Evolutionary conservation across 495 filamentous ascomycete genomes (phyloP).

Genomic region (Haplographium delicatum): DNA sequence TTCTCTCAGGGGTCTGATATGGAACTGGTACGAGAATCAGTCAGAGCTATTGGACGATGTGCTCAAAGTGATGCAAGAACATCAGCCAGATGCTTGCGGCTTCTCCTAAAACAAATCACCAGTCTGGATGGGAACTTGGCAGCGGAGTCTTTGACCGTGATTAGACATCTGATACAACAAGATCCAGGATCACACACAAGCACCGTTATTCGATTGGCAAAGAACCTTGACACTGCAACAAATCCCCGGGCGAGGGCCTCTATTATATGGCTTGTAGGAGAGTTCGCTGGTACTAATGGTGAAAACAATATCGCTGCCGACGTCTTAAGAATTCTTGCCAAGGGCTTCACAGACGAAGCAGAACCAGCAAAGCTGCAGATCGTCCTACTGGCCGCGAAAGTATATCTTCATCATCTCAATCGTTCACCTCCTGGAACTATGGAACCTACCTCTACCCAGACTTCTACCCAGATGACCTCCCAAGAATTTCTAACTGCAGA

Average conservation of each 20-base stretch:
- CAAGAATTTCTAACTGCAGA: no score
- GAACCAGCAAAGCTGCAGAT: slow-evolving; percentile 88
- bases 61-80: slow-evolving; percentile 70
- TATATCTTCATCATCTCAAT: slow-evolving; percentile 86
- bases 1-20: slow-evolving; percentile 75
- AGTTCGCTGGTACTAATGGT: slow-evolving; percentile 74
- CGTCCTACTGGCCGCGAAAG: slow-evolving; percentile 85
- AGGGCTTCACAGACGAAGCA: slow-evolving; percentile 75
- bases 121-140: slow-evolving; percentile 80
- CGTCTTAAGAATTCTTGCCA: slow-evolving; percentile 82
- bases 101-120: slow-evolving; percentile 79
- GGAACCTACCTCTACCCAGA: slow-evolving; percentile 4
- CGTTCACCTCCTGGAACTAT: slow-evolving; percentile 46
- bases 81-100: slow-evolving; percentile 67
- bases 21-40: slow-evolving; percentile 76
- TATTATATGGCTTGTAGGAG: slow-evolving; percentile 96
- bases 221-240: slow-evolving; percentile 78
- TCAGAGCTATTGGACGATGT: slow-evolving; percentile 88
- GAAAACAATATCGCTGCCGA: slow-evolving; percentile 88
- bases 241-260: slow-evolving; percentile 83
- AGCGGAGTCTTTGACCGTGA: slow-evolving; percentile 85
- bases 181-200: slow-evolving; percentile 66
- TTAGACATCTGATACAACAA: slow-evolving; percentile 92
- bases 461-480: slow-evolving; percentile 20
- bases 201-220: slow-evolving; percentile 87